Evolutionary conservation across 2,329 filamentous ascomycete species (phyloP), one percentile per base, ranked within the genome.

Genomic region (Calonectria pauciramosa): DNA sequence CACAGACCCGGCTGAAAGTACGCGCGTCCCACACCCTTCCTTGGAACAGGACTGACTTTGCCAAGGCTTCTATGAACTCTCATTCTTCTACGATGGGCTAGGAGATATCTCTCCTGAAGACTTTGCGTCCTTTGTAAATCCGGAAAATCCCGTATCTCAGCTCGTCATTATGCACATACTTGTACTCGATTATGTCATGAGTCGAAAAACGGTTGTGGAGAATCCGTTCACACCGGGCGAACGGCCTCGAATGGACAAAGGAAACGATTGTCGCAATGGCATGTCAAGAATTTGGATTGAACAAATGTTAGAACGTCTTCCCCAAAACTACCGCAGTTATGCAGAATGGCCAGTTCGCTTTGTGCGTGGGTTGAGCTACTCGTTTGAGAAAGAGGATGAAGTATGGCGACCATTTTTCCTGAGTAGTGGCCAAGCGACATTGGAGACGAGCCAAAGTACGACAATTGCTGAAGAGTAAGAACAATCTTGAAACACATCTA

Each of bases 211-310:
- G 1, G 66, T 77, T 13, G 74, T 76, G 8, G 68, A 73, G 9
- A 65, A 64, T 3, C 36, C 71, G 11, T 70, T 56, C 28, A 70
- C 71, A 18, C 5, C 60, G 28, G 10, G 13, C n/a, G 30, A 30
- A n/a, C 47, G 23, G 11, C 38, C 26, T 5, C 32, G 64, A 1
- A 36, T 32, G 3, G 63, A 73, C 11, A 77, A 78, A 36, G 78
- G 79, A 0, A 74, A 76, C 16, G 74, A 79, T 23, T 77, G 73
- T 23, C 75, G 80, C 49, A 81, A 81, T 30, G 76, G 74, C 28
- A 82, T 83, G 73, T 84, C 83, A 4, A 79, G 85, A 49, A 79
- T 85, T 16, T 89, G 88, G 87, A 80, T 83, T 0, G 81, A 85
- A 51, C 75, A 79, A 34, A 84, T 88, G 14, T 82, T 83, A 11